These are phyloP conservation scores for Mycena galopus DNA, from an alignment of 768 basidiomycete species.

Conservation along the genomic window DNA sequence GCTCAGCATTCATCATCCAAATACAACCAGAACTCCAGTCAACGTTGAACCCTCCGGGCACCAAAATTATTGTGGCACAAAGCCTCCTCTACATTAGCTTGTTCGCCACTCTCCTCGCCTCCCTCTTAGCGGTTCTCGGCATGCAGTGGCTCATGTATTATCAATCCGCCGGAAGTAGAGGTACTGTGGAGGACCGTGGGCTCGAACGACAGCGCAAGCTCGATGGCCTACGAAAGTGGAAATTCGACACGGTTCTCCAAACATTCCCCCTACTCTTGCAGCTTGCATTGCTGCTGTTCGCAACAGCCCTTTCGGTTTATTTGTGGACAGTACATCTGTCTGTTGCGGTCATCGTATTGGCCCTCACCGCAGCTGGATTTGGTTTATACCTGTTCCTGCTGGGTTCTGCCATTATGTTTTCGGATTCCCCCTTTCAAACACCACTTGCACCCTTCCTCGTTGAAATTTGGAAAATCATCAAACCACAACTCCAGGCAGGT, in stretches of 20 bases:
- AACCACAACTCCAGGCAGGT: too few species aligned
- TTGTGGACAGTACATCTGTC: neutral
- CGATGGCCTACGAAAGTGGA: neutral
- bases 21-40: neutral
- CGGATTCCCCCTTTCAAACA: neutral
- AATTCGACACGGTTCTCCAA: neutral
- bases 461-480: too few species aligned
- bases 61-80: neutral
- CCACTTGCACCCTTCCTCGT: too few species aligned
- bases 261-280: neutral
- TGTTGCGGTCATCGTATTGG: neutral
- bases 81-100: neutral
- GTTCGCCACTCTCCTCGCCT: neutral
- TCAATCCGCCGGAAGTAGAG: neutral
- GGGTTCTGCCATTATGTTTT: neutral
- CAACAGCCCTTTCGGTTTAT: neutral
- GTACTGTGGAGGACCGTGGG: neutral
- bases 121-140: neutral
- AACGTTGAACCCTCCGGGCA: neutral
- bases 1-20: neutral
- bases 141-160: slow-evolving; percentile 12
- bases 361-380: neutral
- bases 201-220: neutral
- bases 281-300: neutral
- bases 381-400: neutral